Evolutionary conservation across 2,329 filamentous ascomycete species (phyloP), one percentile per base, ranked within the genome.

Genomic region (Botrytis paeoniae): DNA sequence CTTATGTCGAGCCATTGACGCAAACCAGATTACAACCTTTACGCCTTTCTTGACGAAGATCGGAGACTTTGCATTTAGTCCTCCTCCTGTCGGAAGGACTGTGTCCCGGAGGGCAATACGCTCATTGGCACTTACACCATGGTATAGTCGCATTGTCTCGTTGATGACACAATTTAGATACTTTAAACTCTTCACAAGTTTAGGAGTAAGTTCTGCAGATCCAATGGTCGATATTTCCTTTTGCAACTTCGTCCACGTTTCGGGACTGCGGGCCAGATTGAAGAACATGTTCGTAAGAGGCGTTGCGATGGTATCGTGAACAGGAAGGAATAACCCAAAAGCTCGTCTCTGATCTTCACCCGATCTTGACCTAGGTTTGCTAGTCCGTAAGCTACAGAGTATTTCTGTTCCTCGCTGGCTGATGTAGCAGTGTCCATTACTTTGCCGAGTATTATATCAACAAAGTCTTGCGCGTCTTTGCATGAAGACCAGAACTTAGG

Each of bases 111-210:
- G 54, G 0, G 68, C 39, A 37, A 60, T 61, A 2, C 39, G 54
- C 39, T 70, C 32, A 32, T 70, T 70, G 5, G 43, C 39, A 39
- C 66, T 69, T 4, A 69, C 22, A 10, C 66, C 66, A 43, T 91
- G 87, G 79, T 89, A 90, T 69, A 92, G 84, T 37, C 92, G 89
- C 41, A 93, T 83, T 1, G 88, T 86, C 80, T 94, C 92, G 73
- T 89, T 87, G 76, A 89, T 88, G 66, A 94, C 39, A 43, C 37
- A 59, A 3, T 29, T 29, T 8, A 69, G 20, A 32, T 69, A 69
- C 0, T 2, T 60, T 35, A 45, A 37, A 12, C 54, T 60, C 20
- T 69, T 60, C 16, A 45, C n/a, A n/a, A 69, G 25, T 3, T 69
- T 59, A 16, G 54, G 54, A 69, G 66, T 61, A 37, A 69, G 37